These are phyloP conservation scores for Dendrobium nobile DNA, from an alignment of 106 monocot species.

Conservation along the genomic window DNA sequence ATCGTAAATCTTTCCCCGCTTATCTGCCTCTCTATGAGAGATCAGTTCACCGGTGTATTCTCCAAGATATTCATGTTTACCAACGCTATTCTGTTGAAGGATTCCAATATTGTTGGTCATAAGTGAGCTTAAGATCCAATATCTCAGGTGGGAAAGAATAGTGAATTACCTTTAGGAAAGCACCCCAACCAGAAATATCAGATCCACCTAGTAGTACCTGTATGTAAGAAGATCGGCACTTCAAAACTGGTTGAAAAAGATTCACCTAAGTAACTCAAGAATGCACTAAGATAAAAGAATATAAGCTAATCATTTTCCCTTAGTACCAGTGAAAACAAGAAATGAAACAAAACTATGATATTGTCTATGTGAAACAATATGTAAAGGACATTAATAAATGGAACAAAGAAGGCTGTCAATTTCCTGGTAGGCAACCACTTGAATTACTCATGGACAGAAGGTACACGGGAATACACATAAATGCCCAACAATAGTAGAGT, in stretches of 20 bases:
- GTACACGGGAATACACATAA: too few relatives aligned
- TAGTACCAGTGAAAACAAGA: too few relatives aligned
- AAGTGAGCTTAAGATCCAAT: not conserved
- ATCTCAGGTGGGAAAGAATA: not conserved
- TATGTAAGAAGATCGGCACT: not conserved
- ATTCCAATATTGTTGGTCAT: not conserved
- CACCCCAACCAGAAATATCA: conserved; percentile 98
- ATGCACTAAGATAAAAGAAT: too few relatives aligned
- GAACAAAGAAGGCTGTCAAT: too few relatives aligned
- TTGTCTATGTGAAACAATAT: too few relatives aligned
- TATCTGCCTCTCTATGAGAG: conserved; percentile 94
- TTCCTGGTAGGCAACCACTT: too few relatives aligned
- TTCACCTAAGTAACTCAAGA: too few relatives aligned
- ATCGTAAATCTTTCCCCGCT: conserved; percentile 97
- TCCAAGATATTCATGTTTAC: conserved; percentile 94
- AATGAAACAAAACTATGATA: too few relatives aligned
- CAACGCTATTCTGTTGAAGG: conserved; percentile 73
- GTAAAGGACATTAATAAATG: too few relatives aligned
- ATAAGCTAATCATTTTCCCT: too few relatives aligned
- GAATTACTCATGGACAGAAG: too few relatives aligned
- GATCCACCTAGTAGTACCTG: conserved; percentile 94
- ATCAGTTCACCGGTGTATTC: conserved; percentile 97
- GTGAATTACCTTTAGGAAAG: conserved; percentile 76
- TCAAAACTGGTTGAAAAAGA: not conserved
- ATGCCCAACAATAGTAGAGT: too few relatives aligned